Conservation (phyloP, 192 early-diverging fungal species). For the Lobosporangium transversale region DNA sequence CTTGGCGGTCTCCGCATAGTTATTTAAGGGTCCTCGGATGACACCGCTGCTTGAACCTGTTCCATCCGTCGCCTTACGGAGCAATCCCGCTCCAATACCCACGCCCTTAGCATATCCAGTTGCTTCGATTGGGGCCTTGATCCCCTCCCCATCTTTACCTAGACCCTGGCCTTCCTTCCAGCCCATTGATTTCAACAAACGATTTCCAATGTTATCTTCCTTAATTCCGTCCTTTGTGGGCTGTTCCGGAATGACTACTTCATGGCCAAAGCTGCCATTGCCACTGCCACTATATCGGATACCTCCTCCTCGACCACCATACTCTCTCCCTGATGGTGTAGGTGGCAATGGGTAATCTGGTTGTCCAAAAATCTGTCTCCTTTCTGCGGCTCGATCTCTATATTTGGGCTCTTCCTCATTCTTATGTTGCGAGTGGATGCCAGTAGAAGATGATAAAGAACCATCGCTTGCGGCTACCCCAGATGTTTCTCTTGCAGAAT, state of each 20-base stretch:
- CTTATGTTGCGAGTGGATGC: not conserved
- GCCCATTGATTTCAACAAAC: conserved; percentile 70
- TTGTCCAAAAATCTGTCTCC: conserved; percentile 67
- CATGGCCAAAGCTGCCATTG: conserved; percentile 6
- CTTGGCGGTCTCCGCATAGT: conserved; percentile 39
- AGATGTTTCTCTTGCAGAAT: conserved; percentile 1
- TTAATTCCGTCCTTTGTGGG: conserved; percentile 62
- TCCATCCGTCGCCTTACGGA: conserved; percentile 26
- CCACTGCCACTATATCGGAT: conserved; percentile 1
- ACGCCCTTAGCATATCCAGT: conserved; percentile 55
- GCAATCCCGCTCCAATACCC: conserved; percentile 55
- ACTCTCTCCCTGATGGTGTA: conserved; percentile 13
- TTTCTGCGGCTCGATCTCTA: conserved; percentile 72
- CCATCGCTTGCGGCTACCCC: not conserved
- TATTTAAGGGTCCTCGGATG: conserved; percentile 7
- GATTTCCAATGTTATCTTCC: conserved; percentile 68
- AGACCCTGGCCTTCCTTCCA: conserved; percentile 75
- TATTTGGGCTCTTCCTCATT: conserved; percentile 56
- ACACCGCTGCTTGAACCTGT: not conserved
- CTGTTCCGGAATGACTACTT: conserved; percentile 38
- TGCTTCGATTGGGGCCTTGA: conserved; percentile 60
- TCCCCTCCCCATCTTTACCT: conserved; percentile 61
- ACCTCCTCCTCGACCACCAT: conserved; percentile 16
- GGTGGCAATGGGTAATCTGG: conserved; percentile 57
- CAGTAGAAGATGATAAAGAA: not conserved